Base-by-base conservation (phyloP, 306 rosid genomes). In the Adenanthera pavonina region DNA sequence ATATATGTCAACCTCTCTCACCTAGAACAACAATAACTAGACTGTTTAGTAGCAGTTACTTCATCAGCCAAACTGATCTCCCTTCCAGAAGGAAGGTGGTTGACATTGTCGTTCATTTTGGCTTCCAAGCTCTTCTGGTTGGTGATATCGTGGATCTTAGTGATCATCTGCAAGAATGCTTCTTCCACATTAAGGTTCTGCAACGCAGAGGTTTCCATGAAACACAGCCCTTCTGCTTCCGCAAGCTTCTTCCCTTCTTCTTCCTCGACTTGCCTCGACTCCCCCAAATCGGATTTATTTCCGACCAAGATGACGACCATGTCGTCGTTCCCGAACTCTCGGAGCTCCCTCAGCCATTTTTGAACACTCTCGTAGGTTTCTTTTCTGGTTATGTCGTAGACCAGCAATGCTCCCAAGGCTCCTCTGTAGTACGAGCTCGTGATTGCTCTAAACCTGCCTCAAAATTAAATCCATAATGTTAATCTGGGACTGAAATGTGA, bases 381-480 rank as follows among this genome's bases (percentile, higher is more conserved):
- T 30, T 73, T 9, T 52, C 90, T 81, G 2, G 94, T 89, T 71
- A 95, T 91, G 89, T 95, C 99, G 40, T 93, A 95, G 3, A 93
- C 96, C 40, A 95, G 85, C 54, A 95, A 76, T 41, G 98, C 95
- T 1, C 99, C 99, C 1, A 93, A 69, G 6, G 99, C 99, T 78
- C 99, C 99, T 33, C 98, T 89, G 84, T 95, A 95, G 76, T 95
- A 95, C 56, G 99, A 93, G 54, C 97, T 95, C 12, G 99, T 95
- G 49, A 95, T 95, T 15, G 99, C 99, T 56, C 98, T 93, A 70
- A 93, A 95, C 83, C 99, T 95, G 81, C 30, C 30, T 25, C 30
- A 25, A 25, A 25, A 25, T 25, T 25, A 25, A 25, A 25, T 25
- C 30, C 30, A 25, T 25, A 25, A 25, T 25, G 38, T 11, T 60